Conservation (phyloP, 148 eudicot species). For the Polygonum maritimum region DNA sequence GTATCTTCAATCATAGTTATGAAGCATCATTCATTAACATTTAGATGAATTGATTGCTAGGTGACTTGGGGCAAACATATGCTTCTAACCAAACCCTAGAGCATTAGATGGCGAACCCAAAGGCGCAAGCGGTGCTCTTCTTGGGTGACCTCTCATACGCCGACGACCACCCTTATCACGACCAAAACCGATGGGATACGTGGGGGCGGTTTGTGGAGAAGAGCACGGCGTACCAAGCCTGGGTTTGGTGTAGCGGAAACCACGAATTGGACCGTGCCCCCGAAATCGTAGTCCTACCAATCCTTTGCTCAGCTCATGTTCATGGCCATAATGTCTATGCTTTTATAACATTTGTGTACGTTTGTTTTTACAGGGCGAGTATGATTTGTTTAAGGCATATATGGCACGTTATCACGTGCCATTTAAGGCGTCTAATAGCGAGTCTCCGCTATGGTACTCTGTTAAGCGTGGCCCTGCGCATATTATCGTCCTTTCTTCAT, state of each 20-base stretch:
- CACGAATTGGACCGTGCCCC: slow-evolving; percentile 51
- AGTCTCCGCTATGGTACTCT: slow-evolving; percentile 7
- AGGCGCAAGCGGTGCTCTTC: slow-evolving; percentile 41
- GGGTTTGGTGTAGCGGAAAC: slow-evolving; percentile 49
- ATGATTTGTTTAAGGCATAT: not conserved
- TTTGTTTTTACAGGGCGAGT: not conserved
- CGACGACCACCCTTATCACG: slow-evolving; percentile 32
- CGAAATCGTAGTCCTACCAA: slow-evolving; percentile 25
- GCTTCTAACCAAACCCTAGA: slow-evolving; percentile 33
- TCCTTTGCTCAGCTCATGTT: no score
- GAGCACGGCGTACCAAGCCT: slow-evolving; percentile 44
- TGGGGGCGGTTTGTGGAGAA: slow-evolving; percentile 50
- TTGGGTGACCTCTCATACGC: slow-evolving; percentile 51
- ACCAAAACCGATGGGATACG: slow-evolving; percentile 41
- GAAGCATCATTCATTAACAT: not conserved
- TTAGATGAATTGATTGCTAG: not conserved
- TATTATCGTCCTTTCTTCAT: slow-evolving; percentile 6
- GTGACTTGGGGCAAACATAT: slow-evolving; percentile 41
- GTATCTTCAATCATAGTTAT: no score
- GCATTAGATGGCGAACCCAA: slow-evolving; percentile 34
- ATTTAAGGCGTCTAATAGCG: not conserved
- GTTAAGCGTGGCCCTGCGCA: not conserved
- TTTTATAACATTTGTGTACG: no score
- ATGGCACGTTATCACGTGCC: slow-evolving; percentile 4
- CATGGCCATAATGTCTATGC: no score